Evolutionary conservation across 164 flowering plant species (phyloP), one percentile per base, ranked within the genome.

Genomic region (Nelumbo lutea): DNA sequence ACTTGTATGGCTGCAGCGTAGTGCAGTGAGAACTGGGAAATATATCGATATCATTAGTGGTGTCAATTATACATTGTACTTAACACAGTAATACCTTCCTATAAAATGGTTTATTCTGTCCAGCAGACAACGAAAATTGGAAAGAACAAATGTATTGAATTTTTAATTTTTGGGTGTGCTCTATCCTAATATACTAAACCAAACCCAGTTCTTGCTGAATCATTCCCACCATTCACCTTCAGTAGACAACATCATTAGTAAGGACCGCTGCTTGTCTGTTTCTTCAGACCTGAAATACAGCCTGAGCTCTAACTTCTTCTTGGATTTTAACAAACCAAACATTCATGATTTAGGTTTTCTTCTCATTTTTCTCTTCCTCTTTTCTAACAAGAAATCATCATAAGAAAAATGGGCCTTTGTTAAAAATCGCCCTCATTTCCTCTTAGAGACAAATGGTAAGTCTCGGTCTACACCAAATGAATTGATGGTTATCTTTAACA

Each of bases 231-330:
- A 85, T 85, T 84, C 80, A 79, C 83, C 83, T 64, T 67, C 82
- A 82, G 79, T 80, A 83, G 89, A 89, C 95, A 87, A 65, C 86
- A 91, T 91, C 80, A 91, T 89, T 83, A 76, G 70, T 77, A 73
- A 87, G 79, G 65, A 78, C 85, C 82, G 77, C 79, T 76, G 68
- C 78, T 72, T 85, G 83, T 83, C 85, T 80, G 80, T 74, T 83
- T 80, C 80, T 77, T 67, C 70, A 62, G 61, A 58, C 41, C 78
- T 68, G 66, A 64, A 70, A 70, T n/a, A 65, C 44, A 56, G 61
- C 66, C 43, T 27, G 62, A 67, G 59, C 74, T 73, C 77, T 55
- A 68, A 69, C 73, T 45, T 74, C 70, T 45, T 8, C 66, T 65
- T 69, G 74, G 70, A 70, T 74, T 74, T 78, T 75, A 61, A 71